Percentiles rank a stretch among this genome's conserved stretches.
These are phyloP conservation scores for Geotrichum histeridarum DNA, from an alignment of 1,139 yeast species.

Conservation along the genomic window DNA sequence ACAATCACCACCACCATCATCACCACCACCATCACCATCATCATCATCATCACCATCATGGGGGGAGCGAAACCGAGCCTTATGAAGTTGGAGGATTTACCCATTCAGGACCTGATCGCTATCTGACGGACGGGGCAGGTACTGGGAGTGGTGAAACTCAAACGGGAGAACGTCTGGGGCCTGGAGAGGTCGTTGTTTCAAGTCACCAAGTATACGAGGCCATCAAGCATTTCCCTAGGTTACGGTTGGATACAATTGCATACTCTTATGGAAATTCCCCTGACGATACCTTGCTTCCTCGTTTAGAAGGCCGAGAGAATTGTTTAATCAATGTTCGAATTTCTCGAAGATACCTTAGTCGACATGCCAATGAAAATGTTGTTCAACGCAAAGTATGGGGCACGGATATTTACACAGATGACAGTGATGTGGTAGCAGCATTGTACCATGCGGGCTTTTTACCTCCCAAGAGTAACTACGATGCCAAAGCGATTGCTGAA, in stretches of 20 bases:
- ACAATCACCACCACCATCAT: slow-evolving; percentile 18
- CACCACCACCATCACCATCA: slow-evolving; percentile 14
- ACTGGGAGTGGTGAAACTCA: slow-evolving; percentile 8
- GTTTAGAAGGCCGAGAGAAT: slow-evolving; percentile 51
- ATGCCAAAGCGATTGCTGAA: slow-evolving; percentile 2
- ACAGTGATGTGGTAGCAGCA: slow-evolving; percentile 74
- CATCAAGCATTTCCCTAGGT: slow-evolving; percentile 46
- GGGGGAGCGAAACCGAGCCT: not conserved
- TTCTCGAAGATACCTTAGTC: slow-evolving; percentile 40
- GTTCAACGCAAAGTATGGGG: slow-evolving; percentile 76
- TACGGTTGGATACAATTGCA: slow-evolving; percentile 55
- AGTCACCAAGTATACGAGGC: slow-evolving; percentile 46
- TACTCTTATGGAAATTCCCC: slow-evolving; percentile 46
- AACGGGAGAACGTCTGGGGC: slow-evolving; percentile 5
- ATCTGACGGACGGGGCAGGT: not conserved
- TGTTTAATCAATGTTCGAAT: slow-evolving; percentile 58
- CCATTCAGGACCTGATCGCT: not conserved
- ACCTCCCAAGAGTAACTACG: slow-evolving; percentile 35
- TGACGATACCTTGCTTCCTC: slow-evolving; percentile 30
- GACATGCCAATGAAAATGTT: slow-evolving; percentile 39
- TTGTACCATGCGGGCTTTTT: slow-evolving; percentile 71
- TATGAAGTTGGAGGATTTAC: slow-evolving; percentile 2
- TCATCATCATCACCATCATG: slow-evolving; percentile 19
- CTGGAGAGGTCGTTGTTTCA: slow-evolving; percentile 37
- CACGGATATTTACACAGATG: slow-evolving; percentile 87